Percentiles rank a stretch among this genome's conserved stretches.
Conservation (phyloP, 352 stramenopile genomes). For the Saprolegnia diclina region DNA sequence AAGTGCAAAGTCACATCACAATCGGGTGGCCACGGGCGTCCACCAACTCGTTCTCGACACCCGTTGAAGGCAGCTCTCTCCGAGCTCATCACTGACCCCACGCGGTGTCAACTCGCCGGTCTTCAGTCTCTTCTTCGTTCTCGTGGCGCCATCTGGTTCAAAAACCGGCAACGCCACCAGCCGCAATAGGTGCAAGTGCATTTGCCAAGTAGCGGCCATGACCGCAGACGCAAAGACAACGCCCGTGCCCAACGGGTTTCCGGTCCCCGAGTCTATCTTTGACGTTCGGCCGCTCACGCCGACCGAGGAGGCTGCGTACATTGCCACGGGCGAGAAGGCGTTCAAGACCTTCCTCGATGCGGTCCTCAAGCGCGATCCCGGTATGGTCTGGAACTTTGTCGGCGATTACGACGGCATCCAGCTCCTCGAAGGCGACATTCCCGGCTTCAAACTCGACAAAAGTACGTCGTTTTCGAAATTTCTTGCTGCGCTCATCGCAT, state of each 20-base stretch:
- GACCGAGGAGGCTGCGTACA: constrained; percentile 7
- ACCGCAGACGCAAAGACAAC: too few species aligned
- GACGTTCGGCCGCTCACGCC: not conserved
- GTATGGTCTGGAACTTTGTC: constrained; percentile 4
- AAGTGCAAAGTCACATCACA: too few species aligned
- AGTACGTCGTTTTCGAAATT: constrained; percentile 9
- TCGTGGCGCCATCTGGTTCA: too few species aligned
- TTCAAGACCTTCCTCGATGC: constrained; percentile 15
- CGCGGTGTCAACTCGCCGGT: too few species aligned
- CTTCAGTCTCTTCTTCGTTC: too few species aligned
- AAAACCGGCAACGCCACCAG: too few species aligned
- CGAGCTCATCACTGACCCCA: too few species aligned
- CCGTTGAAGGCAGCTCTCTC: too few species aligned
- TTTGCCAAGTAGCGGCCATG: too few species aligned
- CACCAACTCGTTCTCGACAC: too few species aligned
- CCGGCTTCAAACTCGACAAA: constrained; percentile 4
- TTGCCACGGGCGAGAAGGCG: constrained; percentile 10
- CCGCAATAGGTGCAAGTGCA: too few species aligned
- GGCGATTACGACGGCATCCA: constrained; percentile 13
- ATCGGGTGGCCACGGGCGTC: too few species aligned
- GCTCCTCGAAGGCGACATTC: constrained; percentile 21
- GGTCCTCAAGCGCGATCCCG: not conserved
- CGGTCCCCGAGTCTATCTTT: constrained; percentile 14
- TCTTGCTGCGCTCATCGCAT: not conserved
- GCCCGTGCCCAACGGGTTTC: not conserved